These are phyloP conservation scores for Botrytis byssoidea DNA, from an alignment of 2,329 filamentous ascomycete species.

Conservation along the genomic window DNA sequence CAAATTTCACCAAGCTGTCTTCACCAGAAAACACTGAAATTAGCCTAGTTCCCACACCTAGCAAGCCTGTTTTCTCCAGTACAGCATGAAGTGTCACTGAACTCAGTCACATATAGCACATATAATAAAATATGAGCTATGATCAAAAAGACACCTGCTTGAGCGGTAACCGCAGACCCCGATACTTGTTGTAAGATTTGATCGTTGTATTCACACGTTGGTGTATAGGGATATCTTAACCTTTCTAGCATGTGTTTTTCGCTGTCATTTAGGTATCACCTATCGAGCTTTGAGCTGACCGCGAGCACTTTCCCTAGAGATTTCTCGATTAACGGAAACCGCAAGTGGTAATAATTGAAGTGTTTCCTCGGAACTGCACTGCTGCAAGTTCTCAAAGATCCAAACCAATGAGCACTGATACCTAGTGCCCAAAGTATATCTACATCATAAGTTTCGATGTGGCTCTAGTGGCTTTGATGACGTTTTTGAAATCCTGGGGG, in stretches of 20 bases:
- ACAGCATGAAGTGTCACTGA: background rate
- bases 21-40: constrained; percentile 4
- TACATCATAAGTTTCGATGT: background rate
- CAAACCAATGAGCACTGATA: background rate
- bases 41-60: background rate
- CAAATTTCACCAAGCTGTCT: background rate
- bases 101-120: too few species aligned
- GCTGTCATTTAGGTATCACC: too few species aligned
- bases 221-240: background rate
- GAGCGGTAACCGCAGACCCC: too few species aligned
- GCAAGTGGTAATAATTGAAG: background rate
- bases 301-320: background rate
- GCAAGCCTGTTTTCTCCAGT: background rate
- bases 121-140: too few species aligned
- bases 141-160: background rate
- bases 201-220: background rate
- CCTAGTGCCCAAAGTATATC: background rate
- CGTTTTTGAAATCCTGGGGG: background rate
- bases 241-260: too few species aligned
- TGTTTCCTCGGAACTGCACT: background rate
- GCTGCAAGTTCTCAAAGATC: background rate
- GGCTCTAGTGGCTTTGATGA: background rate
- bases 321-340: background rate
- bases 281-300: background rate
- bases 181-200: too few species aligned